A percentile compares a stretch with the other conserved stretches of the same genome.
These are phyloP conservation scores for Populus deltoides DNA, from an alignment of 345 rosid species.

Conservation along the genomic window DNA sequence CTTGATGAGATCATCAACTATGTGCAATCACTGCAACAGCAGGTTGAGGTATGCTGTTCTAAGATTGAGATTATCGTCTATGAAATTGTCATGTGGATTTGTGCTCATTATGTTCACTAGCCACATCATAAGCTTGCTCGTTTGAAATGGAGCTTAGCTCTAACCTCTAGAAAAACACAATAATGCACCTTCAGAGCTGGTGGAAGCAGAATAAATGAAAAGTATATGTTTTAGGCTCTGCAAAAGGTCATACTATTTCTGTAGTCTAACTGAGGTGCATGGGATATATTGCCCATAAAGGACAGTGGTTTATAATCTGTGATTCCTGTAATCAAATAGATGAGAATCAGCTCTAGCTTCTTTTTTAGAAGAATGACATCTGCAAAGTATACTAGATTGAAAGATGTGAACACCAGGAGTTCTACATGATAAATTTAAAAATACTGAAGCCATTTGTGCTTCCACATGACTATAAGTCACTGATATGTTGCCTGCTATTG, in stretches of 20 bases:
- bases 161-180: neutral
- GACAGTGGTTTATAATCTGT: neutral
- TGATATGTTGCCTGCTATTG: conserved; percentile 16
- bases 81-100: neutral
- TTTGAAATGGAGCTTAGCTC: neutral
- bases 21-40: conserved; percentile 93
- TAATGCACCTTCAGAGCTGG: neutral
- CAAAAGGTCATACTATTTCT: too few species aligned
- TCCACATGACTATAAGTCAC: neutral
- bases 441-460: neutral
- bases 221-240: too few species aligned
- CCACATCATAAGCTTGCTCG: neutral
- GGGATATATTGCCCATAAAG: neutral
- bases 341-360: neutral
- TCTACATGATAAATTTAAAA: neutral
- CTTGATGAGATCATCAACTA: conserved; percentile 97
- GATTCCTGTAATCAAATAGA: neutral
- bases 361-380: neutral
- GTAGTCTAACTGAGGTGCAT: too few species aligned
- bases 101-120: too few species aligned
- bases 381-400: neutral
- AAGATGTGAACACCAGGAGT: too few species aligned
- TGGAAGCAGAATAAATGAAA: neutral
- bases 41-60: conserved; percentile 81
- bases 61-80: neutral